Percentiles rank a stretch among this genome's conserved stretches.
phyloP scores from a whole-genome alignment of 2,329 filamentous ascomycete genomes.

The Pestalotiopsis sp. region DNA sequence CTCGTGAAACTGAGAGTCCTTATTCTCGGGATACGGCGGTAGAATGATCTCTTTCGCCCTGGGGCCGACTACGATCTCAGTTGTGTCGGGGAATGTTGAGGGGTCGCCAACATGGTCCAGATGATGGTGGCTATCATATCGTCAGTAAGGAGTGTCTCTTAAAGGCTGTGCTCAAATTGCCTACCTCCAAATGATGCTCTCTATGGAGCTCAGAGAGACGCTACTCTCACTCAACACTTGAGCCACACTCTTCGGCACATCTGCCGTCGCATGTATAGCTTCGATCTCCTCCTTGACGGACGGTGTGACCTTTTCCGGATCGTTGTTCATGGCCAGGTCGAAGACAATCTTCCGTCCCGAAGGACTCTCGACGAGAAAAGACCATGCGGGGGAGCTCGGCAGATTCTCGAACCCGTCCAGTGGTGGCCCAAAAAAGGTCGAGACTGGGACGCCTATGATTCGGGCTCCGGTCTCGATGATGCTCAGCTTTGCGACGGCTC shows the following conservation, averaged over 20 bases:
- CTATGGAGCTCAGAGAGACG: neutral
- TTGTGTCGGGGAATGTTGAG: conserved; percentile 41
- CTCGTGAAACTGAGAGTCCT: conserved; percentile 42
- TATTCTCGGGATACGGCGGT: conserved; percentile 34
- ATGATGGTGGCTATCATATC: conserved; percentile 32
- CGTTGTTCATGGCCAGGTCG: conserved; percentile 48
- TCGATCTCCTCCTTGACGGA: conserved; percentile 32
- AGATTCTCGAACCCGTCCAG: conserved; percentile 9
- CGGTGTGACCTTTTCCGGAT: conserved; percentile 41
- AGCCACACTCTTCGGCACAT: neutral
- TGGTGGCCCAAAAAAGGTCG: neutral
- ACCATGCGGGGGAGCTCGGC: conserved; percentile 13
- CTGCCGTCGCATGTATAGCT: conserved; percentile 26
- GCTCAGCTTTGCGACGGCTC: neutral
- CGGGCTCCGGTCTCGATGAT: neutral
- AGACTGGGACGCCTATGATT: neutral
- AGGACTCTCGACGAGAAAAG: conserved; percentile 28
- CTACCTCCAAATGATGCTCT: conserved; percentile 15
- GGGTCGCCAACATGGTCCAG: conserved; percentile 46
- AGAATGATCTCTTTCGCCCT: conserved; percentile 27
- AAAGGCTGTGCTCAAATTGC: conserved; percentile 23
- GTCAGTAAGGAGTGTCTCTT: conserved; percentile 22
- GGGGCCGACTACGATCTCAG: conserved; percentile 42
- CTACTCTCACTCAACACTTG: neutral
- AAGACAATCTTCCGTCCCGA: conserved; percentile 44